Evolutionary conservation across 2,329 filamentous ascomycete species (phyloP).

Genomic region (Fusarium sp.): DNA sequence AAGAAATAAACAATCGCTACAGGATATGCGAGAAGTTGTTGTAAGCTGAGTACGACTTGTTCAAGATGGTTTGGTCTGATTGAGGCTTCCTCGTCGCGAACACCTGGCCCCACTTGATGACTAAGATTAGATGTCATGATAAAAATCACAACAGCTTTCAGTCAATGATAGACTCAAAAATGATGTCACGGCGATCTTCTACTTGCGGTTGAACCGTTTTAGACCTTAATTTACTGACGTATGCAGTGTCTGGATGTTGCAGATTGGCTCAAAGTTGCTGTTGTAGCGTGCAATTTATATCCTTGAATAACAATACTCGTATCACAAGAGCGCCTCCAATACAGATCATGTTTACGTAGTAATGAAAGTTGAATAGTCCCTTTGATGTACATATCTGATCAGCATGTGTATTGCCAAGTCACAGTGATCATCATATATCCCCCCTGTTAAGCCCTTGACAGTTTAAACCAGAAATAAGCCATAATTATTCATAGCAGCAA

Average conservation of each 20-base stretch:
- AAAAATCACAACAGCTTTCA: neutral
- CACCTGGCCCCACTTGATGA: slow-evolving; percentile 25
- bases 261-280: neutral
- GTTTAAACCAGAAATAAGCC: slow-evolving; percentile 22
- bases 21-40: neutral
- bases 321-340: neutral
- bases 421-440: neutral
- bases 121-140: slow-evolving; percentile 20
- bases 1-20: neutral
- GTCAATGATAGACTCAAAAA: neutral
- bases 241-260: neutral
- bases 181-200: neutral
- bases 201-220: neutral
- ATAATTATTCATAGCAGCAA: slow-evolving; percentile 33
- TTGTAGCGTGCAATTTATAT: neutral
- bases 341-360: neutral
- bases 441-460: neutral
- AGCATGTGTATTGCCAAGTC: neutral
- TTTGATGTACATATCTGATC: slow-evolving; percentile 6
- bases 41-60: neutral
- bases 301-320: neutral
- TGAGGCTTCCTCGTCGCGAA: slow-evolving; percentile 22
- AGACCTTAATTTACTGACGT: neutral
- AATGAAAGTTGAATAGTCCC: neutral
- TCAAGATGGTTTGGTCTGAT: neutral